Conservation (phyloP, 306 rosid genomes). For the Vicia villosa region DNA sequence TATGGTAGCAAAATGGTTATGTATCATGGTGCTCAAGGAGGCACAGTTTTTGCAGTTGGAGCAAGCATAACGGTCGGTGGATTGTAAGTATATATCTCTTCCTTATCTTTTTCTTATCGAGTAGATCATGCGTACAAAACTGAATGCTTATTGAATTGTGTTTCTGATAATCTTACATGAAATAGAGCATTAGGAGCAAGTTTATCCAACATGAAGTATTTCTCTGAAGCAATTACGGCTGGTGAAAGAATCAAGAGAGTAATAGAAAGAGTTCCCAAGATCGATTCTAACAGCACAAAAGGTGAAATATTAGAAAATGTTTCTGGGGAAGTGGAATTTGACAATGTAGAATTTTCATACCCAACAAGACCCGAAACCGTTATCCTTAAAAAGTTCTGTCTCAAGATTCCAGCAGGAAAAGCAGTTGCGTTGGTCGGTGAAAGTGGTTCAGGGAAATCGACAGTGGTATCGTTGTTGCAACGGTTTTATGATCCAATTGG, state of each 20-base stretch:
- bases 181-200: conserved; percentile 53
- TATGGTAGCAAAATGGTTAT: conserved; percentile 88
- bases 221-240: conserved; percentile 73
- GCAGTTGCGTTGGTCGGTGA: conserved; percentile 82
- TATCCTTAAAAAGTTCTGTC: conserved; percentile 49
- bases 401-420: conserved; percentile 70
- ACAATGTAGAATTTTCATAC: conserved; percentile 58
- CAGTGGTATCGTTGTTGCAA: conserved; percentile 69
- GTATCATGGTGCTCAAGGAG: conserved; percentile 84
- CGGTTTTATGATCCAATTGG: conserved; percentile 79
- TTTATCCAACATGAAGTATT: conserved; percentile 74
- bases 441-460: conserved; percentile 92
- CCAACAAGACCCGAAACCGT: conserved; percentile 80
- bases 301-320: conserved; percentile 53
- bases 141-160: no score
- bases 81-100: conserved; percentile 76
- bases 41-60: conserved; percentile 83
- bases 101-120: neutral
- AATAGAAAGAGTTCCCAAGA: conserved; percentile 70
- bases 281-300: conserved; percentile 68
- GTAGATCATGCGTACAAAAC: no score
- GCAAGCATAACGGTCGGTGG: conserved; percentile 80
- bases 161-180: no score
- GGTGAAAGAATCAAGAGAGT: conserved; percentile 76
- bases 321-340: conserved; percentile 70